These are phyloP conservation scores for Nevesoporus exiguus DNA, from an alignment of 768 basidiomycete species.

Conservation along the genomic window DNA sequence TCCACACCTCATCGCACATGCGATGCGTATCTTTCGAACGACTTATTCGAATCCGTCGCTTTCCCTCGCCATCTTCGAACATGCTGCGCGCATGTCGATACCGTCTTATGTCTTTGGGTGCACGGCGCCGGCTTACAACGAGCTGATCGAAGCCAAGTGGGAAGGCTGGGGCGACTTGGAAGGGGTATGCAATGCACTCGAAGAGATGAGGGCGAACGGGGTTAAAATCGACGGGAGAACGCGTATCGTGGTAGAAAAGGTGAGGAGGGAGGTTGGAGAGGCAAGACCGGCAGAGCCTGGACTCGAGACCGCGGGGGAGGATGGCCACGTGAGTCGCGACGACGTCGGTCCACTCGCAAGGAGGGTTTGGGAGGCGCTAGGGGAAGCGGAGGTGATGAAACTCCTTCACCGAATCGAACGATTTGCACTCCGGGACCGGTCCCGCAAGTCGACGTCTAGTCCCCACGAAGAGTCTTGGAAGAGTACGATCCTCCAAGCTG, in stretches of 20 bases:
- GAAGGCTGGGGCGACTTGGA: conserved; percentile 74
- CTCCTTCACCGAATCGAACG: conserved; percentile 52
- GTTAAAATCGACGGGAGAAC: conserved; percentile 64
- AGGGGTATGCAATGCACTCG: conserved; percentile 66
- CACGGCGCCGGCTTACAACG: conserved; percentile 84
- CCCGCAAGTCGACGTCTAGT: conserved; percentile 10
- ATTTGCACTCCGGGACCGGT: conserved; percentile 29
- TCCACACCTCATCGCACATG: conserved; percentile 67
- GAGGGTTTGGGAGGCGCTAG: conserved; percentile 42
- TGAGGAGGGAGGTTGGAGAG: conserved; percentile 61
- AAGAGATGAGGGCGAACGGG: conserved; percentile 82
- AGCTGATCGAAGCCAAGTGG: conserved; percentile 86
- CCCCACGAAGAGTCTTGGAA: conserved; percentile 44
- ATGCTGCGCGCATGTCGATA: conserved; percentile 71
- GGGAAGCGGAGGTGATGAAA: conserved; percentile 48
- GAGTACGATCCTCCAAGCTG: conserved; percentile 26
- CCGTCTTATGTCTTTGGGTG: conserved; percentile 88
- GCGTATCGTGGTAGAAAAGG: conserved; percentile 53
- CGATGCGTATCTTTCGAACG: conserved; percentile 77
- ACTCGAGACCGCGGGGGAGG: conserved; percentile 21
- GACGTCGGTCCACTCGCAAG: conserved; percentile 34
- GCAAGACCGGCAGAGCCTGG: conserved; percentile 43
- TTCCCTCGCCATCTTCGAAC: conserved; percentile 77
- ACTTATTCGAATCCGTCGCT: conserved; percentile 77
- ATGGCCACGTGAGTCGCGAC: neutral